Conservation (phyloP, 768 basidiomycete species). For the Suillus clintonianus region DNA sequence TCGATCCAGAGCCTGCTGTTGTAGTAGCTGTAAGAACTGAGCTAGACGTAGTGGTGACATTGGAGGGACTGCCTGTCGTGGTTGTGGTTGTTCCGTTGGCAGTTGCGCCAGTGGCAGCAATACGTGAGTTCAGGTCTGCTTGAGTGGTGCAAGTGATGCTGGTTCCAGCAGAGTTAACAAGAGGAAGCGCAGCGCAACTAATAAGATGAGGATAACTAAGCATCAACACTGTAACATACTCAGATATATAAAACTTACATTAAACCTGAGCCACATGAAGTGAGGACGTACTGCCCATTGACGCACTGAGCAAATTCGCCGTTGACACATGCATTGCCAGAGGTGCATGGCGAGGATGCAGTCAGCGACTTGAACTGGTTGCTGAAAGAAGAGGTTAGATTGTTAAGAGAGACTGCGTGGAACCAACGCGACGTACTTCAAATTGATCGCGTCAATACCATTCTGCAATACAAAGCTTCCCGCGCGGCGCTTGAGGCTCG, state of each 20-base stretch:
- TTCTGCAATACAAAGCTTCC: constrained; percentile 35
- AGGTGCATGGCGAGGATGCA: constrained; percentile 36
- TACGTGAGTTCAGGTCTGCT: constrained; percentile 47
- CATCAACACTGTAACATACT: not conserved
- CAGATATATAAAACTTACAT: constrained; percentile 11
- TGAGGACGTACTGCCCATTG: constrained; percentile 38
- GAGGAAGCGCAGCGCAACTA: constrained; percentile 46
- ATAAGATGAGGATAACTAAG: not conserved
- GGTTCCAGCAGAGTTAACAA: constrained; percentile 51
- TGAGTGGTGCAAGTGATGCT: constrained; percentile 52
- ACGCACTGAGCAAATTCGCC: constrained; percentile 59
- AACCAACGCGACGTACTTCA: constrained; percentile 34
- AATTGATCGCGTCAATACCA: constrained; percentile 42
- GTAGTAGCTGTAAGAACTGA: constrained; percentile 11
- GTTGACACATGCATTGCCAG: constrained; percentile 50
- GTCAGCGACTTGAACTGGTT: constrained; percentile 20
- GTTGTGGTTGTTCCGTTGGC: constrained; percentile 21
- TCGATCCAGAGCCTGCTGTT: constrained; percentile 7
- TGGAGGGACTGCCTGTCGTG: constrained; percentile 9
- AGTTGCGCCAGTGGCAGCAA: constrained; percentile 37
- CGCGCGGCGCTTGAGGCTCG: constrained; percentile 33
- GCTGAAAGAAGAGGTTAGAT: constrained; percentile 15
- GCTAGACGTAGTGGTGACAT: constrained; percentile 16
- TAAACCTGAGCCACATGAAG: constrained; percentile 19
- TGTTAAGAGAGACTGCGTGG: not conserved